Conservation (phyloP, 2,329 filamentous ascomycete genomes). For the Plectosphaerella sp. region DNA sequence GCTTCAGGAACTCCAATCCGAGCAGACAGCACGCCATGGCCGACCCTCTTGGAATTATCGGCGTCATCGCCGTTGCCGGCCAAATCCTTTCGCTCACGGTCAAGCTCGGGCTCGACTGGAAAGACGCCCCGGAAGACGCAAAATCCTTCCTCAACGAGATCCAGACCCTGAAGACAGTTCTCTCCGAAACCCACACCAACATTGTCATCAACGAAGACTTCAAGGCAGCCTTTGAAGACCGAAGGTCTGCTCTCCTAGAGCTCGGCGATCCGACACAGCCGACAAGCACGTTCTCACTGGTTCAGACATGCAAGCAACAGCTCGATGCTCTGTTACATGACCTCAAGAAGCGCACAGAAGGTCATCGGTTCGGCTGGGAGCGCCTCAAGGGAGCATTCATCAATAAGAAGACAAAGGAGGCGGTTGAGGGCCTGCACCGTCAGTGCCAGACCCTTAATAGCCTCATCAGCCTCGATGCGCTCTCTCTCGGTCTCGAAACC, state of each 20-base stretch:
- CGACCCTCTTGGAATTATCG: constrained; percentile 6
- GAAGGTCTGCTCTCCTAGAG: constrained; percentile 11
- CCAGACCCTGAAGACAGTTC: constrained; percentile 4
- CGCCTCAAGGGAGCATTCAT: constrained; percentile 9
- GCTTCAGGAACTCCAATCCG: too few species aligned
- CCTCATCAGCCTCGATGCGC: constrained; percentile 9
- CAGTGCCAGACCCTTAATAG: constrained; percentile 12
- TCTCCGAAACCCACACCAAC: constrained; percentile 6
- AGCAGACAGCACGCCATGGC: neutral
- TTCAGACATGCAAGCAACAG: neutral
- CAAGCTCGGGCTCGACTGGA: constrained; percentile 9
- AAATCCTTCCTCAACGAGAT: constrained; percentile 8
- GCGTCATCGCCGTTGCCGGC: constrained; percentile 8
- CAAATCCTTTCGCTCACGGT: constrained; percentile 2
- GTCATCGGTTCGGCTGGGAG: constrained; percentile 11
- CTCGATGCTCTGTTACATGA: neutral
- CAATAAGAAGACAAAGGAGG: constrained; percentile 6
- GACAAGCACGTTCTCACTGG: neutral
- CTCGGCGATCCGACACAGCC: neutral
- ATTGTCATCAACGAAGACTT: constrained; percentile 14
- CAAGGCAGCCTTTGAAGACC: constrained; percentile 13
- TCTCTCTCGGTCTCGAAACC: constrained; percentile 3
- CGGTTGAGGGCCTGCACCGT: constrained; percentile 11
- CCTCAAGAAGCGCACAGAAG: constrained; percentile 1
- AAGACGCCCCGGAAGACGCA: constrained; percentile 8